Conservation (phyloP, 352 stramenopile genomes). For the Elongisporangium undulatum region DNA sequence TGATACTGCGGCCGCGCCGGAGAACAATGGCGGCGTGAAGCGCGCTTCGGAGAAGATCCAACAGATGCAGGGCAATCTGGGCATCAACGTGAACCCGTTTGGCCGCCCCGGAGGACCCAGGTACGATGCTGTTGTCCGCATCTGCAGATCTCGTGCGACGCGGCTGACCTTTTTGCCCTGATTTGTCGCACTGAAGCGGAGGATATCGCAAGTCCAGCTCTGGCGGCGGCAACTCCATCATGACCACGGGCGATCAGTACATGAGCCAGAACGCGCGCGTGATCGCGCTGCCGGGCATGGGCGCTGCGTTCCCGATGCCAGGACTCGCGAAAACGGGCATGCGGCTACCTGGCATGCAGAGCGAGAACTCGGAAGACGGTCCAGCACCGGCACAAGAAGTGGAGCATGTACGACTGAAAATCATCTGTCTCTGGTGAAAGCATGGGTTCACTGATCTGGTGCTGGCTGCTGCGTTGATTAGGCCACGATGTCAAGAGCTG, state of each 20-base stretch:
- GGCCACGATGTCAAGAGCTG: constrained; percentile 72
- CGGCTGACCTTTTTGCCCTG: constrained; percentile 4
- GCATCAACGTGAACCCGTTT: constrained; percentile 84
- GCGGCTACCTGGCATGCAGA: constrained; percentile 60
- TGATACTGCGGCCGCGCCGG: constrained; percentile 8
- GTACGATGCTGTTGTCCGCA: constrained; percentile 2
- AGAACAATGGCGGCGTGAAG: constrained; percentile 22
- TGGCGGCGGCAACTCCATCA: constrained; percentile 52
- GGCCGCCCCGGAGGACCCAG: constrained; percentile 31
- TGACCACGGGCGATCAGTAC: constrained; percentile 84
- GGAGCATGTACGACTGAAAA: constrained; percentile 45
- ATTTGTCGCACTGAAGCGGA: constrained; percentile 11
- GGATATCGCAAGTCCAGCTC: constrained; percentile 36
- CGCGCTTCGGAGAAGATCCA: constrained; percentile 58
- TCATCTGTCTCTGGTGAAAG: not conserved
- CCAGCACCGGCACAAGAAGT: constrained; percentile 32
- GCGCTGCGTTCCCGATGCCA: constrained; percentile 77
- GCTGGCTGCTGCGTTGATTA: constrained; percentile 14
- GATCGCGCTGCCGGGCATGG: constrained; percentile 78
- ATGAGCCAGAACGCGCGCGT: constrained; percentile 61
- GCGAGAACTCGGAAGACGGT: constrained; percentile 20
- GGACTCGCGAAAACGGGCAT: constrained; percentile 66
- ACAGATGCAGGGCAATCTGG: constrained; percentile 74
- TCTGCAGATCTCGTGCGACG: not conserved
- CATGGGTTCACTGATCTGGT: constrained; percentile 9